A percentile compares a stretch with the other conserved stretches of the same genome.
Conservation (phyloP, 495 filamentous ascomycete species). For the Penicillium roqueforti region DNA sequence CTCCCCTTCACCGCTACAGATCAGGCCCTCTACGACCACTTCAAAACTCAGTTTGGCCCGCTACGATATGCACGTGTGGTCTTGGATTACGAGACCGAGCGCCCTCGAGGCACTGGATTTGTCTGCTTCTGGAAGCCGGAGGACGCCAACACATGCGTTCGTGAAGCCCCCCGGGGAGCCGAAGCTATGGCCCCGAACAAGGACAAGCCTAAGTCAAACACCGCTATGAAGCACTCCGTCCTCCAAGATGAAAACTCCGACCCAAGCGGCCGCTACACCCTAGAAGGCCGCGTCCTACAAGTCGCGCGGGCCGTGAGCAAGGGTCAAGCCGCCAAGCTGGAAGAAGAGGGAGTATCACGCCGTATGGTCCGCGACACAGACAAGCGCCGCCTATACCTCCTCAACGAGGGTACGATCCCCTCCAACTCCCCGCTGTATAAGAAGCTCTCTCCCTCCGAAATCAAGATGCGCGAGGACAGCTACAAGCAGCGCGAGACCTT, state of each 20-base stretch:
- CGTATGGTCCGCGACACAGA: conserved; percentile 74
- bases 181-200: conserved; percentile 34
- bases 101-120: conserved; percentile 88
- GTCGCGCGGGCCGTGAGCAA: conserved; percentile 79
- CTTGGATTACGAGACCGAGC: conserved; percentile 74
- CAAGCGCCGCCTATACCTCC: conserved; percentile 86
- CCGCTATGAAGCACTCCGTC: conserved; percentile 63
- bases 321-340: conserved; percentile 68
- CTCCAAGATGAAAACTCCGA: conserved; percentile 79
- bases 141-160: conserved; percentile 69
- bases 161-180: conserved; percentile 58
- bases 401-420: conserved; percentile 79
- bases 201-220: conserved; percentile 38
- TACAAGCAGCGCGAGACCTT: conserved; percentile 83
- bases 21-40: conserved; percentile 74
- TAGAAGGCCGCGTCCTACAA: conserved; percentile 83
- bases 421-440: conserved; percentile 67
- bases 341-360: conserved; percentile 58
- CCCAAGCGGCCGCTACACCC: conserved; percentile 73
- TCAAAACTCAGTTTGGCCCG: conserved; percentile 67
- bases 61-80: conserved; percentile 88
- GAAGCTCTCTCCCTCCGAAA: conserved; percentile 70
- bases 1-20: conserved; percentile 84
- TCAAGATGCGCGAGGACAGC: conserved; percentile 83
- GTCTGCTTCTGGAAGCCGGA: conserved; percentile 81